phyloP scores from a whole-genome alignment of 495 filamentous ascomycete genomes.

The Penicillium lagena region DNA sequence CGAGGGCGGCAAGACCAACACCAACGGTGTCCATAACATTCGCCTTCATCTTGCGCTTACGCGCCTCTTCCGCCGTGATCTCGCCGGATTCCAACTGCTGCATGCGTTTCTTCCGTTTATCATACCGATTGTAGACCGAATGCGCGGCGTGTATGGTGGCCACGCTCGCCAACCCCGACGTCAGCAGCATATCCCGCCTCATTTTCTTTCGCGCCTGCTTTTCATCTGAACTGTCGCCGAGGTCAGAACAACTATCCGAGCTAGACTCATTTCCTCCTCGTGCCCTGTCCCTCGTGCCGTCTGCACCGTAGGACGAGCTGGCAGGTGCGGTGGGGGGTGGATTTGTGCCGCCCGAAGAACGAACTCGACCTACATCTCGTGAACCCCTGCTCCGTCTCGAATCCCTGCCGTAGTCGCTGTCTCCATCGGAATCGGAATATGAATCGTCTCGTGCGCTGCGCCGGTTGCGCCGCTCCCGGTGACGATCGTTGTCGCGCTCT shows the following conservation, averaged over 20 bases:
- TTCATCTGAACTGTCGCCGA: slow-evolving; percentile 73
- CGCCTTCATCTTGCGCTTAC: slow-evolving; percentile 68
- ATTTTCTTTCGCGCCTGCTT: slow-evolving; percentile 68
- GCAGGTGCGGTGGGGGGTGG: slow-evolving; percentile 8
- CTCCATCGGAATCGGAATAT: slow-evolving; percentile 43
- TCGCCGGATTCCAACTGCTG: slow-evolving; percentile 67
- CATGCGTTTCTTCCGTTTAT: slow-evolving; percentile 63
- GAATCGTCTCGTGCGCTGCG: slow-evolving; percentile 15
- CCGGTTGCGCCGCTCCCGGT: slow-evolving; percentile 21
- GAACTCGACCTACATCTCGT: slow-evolving; percentile 46
- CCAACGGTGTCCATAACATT: slow-evolving; percentile 69
- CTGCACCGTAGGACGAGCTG: slow-evolving; percentile 10
- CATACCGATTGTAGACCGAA: slow-evolving; percentile 68
- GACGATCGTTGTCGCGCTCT: slow-evolving; percentile 25
- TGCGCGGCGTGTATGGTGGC: slow-evolving; percentile 88
- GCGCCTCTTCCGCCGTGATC: slow-evolving; percentile 67
- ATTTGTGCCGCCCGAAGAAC: slow-evolving; percentile 13
- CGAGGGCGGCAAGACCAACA: slow-evolving; percentile 76
- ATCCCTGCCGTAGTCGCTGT: slow-evolving; percentile 48
- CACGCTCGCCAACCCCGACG: slow-evolving; percentile 75
- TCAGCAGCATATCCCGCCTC: slow-evolving; percentile 77
- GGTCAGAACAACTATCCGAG: slow-evolving; percentile 50
- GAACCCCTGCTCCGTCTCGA: slow-evolving; percentile 38
- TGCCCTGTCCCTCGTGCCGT: not conserved
- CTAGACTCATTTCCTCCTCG: not conserved